phyloP scores from a whole-genome alignment of 352 stramenopile genomes.

The Phytophthora rubi region DNA sequence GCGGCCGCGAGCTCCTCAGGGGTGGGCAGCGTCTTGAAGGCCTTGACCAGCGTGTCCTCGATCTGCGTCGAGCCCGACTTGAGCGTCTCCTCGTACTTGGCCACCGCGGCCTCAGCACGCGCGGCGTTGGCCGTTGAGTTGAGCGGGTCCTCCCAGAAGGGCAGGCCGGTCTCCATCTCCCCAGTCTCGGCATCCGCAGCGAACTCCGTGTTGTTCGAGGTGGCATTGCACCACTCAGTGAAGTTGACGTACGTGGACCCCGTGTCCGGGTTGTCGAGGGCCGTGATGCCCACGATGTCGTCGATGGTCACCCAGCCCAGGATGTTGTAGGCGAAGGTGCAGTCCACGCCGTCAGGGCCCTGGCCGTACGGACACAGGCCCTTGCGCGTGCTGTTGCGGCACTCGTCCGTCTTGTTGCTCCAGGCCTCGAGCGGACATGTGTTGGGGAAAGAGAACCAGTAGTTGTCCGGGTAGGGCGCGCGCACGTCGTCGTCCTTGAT shows the following conservation, averaged over 20 bases:
- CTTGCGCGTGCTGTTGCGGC: constrained; percentile 56
- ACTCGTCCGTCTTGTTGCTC: constrained; percentile 64
- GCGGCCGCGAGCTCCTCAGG: constrained; percentile 44
- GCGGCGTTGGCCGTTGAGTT: constrained; percentile 59
- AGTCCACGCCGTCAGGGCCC: constrained; percentile 71
- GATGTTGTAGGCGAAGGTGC: constrained; percentile 83
- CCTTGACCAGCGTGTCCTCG: constrained; percentile 30
- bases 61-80: constrained; percentile 56
- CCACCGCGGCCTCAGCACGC: constrained; percentile 54
- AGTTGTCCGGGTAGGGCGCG: constrained; percentile 58
- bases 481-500: constrained; percentile 58
- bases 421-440: constrained; percentile 62
- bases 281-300: constrained; percentile 79
- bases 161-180: constrained; percentile 47
- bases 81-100: constrained; percentile 57
- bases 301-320: constrained; percentile 81
- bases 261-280: constrained; percentile 55
- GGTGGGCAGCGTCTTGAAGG: constrained; percentile 60
- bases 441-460: constrained; percentile 75
- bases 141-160: constrained; percentile 73
- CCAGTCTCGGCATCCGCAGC: constrained; percentile 40
- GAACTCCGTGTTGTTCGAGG: constrained; percentile 69
- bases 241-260: constrained; percentile 66
- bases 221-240: constrained; percentile 67
- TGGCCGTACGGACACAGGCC: constrained; percentile 64